These are phyloP conservation scores for Artemisia argyi DNA, from an alignment of 129 eudicot species.

Conservation along the genomic window DNA sequence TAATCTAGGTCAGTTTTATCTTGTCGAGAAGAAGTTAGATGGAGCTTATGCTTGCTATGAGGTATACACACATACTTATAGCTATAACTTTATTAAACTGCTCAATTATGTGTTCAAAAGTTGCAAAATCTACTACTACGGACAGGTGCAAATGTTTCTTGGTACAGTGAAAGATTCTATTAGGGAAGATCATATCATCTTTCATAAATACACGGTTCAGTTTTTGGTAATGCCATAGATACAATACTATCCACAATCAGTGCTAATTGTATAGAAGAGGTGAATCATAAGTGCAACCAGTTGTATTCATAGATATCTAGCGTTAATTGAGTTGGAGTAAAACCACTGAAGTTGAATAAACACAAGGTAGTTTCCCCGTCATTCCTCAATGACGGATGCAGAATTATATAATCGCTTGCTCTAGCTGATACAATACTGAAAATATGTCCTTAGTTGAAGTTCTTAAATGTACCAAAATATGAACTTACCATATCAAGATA, in stretches of 20 bases:
- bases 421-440: background rate
- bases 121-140: background rate
- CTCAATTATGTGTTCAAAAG: background rate
- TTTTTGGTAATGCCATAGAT: background rate
- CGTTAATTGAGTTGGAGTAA: no score
- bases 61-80: slow-evolving; percentile 48
- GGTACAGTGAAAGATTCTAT: background rate
- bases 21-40: slow-evolving; percentile 64
- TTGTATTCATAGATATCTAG: no score
- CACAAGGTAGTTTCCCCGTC: no score
- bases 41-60: slow-evolving; percentile 73
- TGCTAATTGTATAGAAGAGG: no score
- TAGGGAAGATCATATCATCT: background rate
- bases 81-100: background rate
- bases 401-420: background rate
- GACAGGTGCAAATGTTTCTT: background rate
- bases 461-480: no score
- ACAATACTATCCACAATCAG: background rate
- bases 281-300: no score
- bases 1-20: slow-evolving; percentile 87
- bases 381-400: no score
- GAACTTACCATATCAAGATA: slow-evolving; percentile 4
- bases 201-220: background rate
- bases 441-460: background rate
- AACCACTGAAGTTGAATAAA: no score